These are phyloP conservation scores for Phaeoacremonium minimum DNA, from an alignment of 2,329 filamentous ascomycete species.

Conservation along the genomic window DNA sequence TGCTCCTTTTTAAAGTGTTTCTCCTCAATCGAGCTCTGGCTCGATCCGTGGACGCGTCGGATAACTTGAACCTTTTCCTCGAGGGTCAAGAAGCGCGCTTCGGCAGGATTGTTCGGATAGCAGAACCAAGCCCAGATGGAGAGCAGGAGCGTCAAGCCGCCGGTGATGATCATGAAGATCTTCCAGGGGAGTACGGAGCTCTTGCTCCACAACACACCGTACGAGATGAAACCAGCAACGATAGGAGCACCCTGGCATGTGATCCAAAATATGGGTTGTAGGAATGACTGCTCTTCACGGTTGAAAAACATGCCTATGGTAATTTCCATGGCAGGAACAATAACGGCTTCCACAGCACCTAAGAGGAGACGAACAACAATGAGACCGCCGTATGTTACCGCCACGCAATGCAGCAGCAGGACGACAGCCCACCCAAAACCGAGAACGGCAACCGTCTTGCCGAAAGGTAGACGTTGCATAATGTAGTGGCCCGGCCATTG, in stretches of 20 bases:
- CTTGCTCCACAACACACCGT: slow-evolving; percentile 31
- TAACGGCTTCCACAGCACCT: slow-evolving; percentile 26
- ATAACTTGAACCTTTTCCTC: slow-evolving; percentile 16
- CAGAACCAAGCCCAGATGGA: slow-evolving; percentile 26
- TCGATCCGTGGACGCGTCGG: slow-evolving; percentile 22
- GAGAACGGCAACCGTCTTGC: no score
- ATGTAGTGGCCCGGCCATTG: slow-evolving; percentile 33
- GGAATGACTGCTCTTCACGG: slow-evolving; percentile 23
- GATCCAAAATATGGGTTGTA: slow-evolving; percentile 28
- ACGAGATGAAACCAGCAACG: slow-evolving; percentile 30
- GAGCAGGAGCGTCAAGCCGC: slow-evolving; percentile 26
- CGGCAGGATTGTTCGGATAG: slow-evolving; percentile 17
- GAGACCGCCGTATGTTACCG: slow-evolving; percentile 26
- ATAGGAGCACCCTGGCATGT: slow-evolving; percentile 27
- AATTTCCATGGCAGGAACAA: slow-evolving; percentile 34
- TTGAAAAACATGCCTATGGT: slow-evolving; percentile 35
- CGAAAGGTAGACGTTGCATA: slow-evolving; percentile 31
- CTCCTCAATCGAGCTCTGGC: slow-evolving; percentile 29
- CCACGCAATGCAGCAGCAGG: slow-evolving; percentile 32
- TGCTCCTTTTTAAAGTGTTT: slow-evolving; percentile 26
- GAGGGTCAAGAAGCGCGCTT: slow-evolving; percentile 11
- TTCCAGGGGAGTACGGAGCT: slow-evolving; percentile 29
- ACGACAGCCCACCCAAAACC: slow-evolving; percentile 28
- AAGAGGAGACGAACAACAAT: slow-evolving; percentile 28
- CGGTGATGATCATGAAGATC: slow-evolving; percentile 32